phyloP scores from a whole-genome alignment of 495 filamentous ascomycete species.

The Talaromyces proteolyticus region DNA sequence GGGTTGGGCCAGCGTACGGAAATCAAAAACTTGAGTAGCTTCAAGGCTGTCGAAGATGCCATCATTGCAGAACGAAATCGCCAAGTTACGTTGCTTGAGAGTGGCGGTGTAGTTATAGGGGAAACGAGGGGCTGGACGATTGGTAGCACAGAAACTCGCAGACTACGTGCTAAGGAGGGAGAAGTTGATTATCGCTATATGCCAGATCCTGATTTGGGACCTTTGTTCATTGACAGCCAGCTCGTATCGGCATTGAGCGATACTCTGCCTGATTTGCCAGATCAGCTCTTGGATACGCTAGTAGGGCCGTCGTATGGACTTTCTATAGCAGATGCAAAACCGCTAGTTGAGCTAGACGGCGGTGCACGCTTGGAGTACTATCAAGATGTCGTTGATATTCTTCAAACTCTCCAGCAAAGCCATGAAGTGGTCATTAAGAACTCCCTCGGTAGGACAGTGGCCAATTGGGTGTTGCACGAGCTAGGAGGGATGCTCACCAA shows the following conservation, averaged over 20 bases:
- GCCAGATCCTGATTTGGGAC: conserved; percentile 89
- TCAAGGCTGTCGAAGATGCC: conserved; percentile 91
- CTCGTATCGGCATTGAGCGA: conserved; percentile 55
- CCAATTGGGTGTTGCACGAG: conserved; percentile 79
- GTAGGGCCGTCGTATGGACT: conserved; percentile 51
- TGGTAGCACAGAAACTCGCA: conserved; percentile 65
- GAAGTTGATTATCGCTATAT: conserved; percentile 98
- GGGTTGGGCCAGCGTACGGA: conserved; percentile 83
- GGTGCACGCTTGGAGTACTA: conserved; percentile 81
- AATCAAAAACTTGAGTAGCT: conserved; percentile 95
- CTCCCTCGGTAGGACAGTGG: conserved; percentile 34
- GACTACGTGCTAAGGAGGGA: conserved; percentile 87
- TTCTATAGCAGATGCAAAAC: conserved; percentile 79
- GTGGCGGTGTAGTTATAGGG: conserved; percentile 69
- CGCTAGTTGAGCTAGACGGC: conserved; percentile 70
- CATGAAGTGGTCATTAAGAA: conserved; percentile 15
- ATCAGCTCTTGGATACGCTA: conserved; percentile 57
- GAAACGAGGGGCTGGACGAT: conserved; percentile 94
- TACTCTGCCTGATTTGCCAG: conserved; percentile 62
- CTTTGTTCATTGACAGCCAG: conserved; percentile 67
- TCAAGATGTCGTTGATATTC: conserved; percentile 59
- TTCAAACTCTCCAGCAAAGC: conserved; percentile 34
- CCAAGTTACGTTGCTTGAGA: conserved; percentile 76
- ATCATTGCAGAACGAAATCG: conserved; percentile 85
- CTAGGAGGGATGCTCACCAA: conserved; percentile 69